Conservation (phyloP, 2,329 filamentous ascomycete species). For the Trichoderma arundinaceum region DNA sequence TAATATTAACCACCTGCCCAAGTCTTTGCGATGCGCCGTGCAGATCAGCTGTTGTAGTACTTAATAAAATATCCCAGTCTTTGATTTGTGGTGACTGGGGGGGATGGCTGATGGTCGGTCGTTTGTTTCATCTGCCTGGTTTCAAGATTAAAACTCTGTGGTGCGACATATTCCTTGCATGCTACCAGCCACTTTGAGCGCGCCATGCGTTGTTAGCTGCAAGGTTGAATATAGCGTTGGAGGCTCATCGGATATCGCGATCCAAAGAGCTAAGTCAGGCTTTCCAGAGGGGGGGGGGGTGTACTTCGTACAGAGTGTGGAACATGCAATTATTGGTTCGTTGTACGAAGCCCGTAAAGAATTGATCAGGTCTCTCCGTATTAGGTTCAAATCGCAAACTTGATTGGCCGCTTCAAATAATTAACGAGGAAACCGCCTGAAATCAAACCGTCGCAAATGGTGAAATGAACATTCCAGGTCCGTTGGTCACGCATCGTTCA, state of each 20-base stretch:
- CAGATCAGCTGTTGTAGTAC: constrained; percentile 17
- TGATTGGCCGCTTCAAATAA: neutral
- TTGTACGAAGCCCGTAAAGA: too few relatives aligned
- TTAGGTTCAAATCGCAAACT: too few relatives aligned
- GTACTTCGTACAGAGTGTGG: neutral
- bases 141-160: constrained; percentile 23
- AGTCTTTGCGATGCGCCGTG: neutral
- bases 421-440: neutral
- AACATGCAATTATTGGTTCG: neutral
- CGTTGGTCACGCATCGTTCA: constrained; percentile 17
- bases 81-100: constrained; percentile 11
- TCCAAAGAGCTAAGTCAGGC: constrained; percentile 5
- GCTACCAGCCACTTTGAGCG: constrained; percentile 23
- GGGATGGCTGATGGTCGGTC: constrained; percentile 19
- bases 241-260: constrained; percentile 30
- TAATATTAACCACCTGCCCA: constrained; percentile 8
- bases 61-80: constrained; percentile 19
- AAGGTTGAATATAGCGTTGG: constrained; percentile 14
- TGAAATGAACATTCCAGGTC: neutral
- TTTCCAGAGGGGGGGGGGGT: neutral
- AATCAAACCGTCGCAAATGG: neutral
- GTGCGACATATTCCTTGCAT: constrained; percentile 24
- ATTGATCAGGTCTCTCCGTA: too few relatives aligned
- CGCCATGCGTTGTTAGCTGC: constrained; percentile 18
- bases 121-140: constrained; percentile 28